Conservation (phyloP, 371 early-diverging fungal species). For the Rhizopus sp. region DNA sequence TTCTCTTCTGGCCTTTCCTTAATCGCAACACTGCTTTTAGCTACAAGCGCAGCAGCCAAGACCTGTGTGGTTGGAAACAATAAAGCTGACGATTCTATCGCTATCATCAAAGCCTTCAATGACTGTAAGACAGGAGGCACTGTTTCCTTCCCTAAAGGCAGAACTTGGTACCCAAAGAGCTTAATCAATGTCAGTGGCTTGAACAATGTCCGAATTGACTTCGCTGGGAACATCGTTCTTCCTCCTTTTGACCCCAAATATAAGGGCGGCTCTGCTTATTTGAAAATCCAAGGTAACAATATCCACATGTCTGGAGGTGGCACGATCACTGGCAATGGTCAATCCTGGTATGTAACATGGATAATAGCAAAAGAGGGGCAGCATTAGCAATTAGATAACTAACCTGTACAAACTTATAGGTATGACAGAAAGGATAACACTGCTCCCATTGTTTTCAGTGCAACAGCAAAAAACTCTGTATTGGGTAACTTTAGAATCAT, state of each 20-base stretch:
- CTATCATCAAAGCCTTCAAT: slow-evolving; percentile 30
- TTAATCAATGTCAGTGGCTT: slow-evolving; percentile 23
- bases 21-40: slow-evolving; percentile 8
- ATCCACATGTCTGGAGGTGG: slow-evolving; percentile 27
- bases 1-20: slow-evolving; percentile 1
- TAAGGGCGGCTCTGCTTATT: slow-evolving; percentile 28
- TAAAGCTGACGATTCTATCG: slow-evolving; percentile 24
- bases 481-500: slow-evolving; percentile 33
- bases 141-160: slow-evolving; percentile 26
- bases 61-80: slow-evolving; percentile 26
- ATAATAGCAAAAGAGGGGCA: too few species aligned
- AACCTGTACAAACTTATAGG: neutral
- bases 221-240: slow-evolving; percentile 31
- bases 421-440: slow-evolving; percentile 29
- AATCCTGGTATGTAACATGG: slow-evolving; percentile 30
- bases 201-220: slow-evolving; percentile 29
- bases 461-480: slow-evolving; percentile 28
- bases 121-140: slow-evolving; percentile 37
- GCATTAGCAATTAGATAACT: slow-evolving; percentile 1
- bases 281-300: slow-evolving; percentile 29
- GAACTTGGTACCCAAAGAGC: slow-evolving; percentile 28
- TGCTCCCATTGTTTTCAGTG: slow-evolving; percentile 35
- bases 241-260: slow-evolving; percentile 26
- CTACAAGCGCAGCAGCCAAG: slow-evolving; percentile 19
- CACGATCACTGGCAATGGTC: slow-evolving; percentile 32